phyloP scores from a whole-genome alignment of 371 early-diverging fungal genomes.

The Syncephalastrum sp. region DNA sequence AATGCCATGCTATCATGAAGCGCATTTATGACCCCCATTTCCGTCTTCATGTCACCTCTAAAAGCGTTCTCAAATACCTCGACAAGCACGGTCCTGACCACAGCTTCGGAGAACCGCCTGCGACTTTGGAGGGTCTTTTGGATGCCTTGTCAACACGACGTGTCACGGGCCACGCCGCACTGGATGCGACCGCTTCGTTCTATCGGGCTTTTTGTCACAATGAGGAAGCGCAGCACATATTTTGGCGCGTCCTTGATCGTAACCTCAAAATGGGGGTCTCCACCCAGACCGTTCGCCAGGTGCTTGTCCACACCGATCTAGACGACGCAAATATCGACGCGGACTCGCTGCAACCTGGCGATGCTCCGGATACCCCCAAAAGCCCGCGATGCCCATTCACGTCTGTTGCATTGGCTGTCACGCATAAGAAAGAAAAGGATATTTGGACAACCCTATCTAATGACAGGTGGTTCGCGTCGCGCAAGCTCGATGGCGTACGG shows the following conservation, averaged over 20 bases:
- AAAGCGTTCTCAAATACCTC: constrained; percentile 19
- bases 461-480: constrained; percentile 49
- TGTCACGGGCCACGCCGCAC: constrained; percentile 42
- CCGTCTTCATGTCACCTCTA: constrained; percentile 35
- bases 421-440: constrained; percentile 7
- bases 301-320: constrained; percentile 8
- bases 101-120: neutral
- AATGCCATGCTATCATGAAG: constrained; percentile 36
- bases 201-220: constrained; percentile 26
- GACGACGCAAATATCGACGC: neutral
- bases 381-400: constrained; percentile 6
- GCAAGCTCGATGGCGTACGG: constrained; percentile 63
- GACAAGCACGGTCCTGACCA: neutral
- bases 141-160: constrained; percentile 47
- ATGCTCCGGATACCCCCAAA: neutral
- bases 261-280: constrained; percentile 58
- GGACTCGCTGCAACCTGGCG: neutral
- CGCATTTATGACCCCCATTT: constrained; percentile 54
- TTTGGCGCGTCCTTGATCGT: constrained; percentile 54
- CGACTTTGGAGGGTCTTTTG: constrained; percentile 24
- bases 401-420: constrained; percentile 42
- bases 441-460: neutral
- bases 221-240: constrained; percentile 26
- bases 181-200: constrained; percentile 38
- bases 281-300: constrained; percentile 27